A percentile compares a stretch with the other conserved stretches of the same genome.
Conservation (phyloP, 1,139 yeast genomes). For the Yamadazyma membranifaciens region DNA sequence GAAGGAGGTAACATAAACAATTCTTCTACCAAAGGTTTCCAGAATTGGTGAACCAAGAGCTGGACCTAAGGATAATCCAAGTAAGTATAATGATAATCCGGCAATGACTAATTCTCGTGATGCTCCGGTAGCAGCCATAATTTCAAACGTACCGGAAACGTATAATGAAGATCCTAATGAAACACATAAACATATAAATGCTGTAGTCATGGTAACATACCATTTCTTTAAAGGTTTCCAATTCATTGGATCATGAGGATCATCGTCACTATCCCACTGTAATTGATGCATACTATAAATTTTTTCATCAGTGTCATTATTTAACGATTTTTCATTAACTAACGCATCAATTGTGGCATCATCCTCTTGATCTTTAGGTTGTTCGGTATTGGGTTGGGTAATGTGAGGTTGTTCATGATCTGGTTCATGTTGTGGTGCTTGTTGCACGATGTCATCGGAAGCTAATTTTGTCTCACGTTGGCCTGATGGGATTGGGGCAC, state of each 20-base stretch:
- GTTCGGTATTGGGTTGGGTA: not conserved
- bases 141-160: constrained; percentile 59
- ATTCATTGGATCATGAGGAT: constrained; percentile 61
- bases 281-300: constrained; percentile 25
- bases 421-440: not conserved
- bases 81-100: constrained; percentile 67
- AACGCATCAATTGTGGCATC: not conserved
- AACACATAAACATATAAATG: constrained; percentile 62
- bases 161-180: constrained; percentile 71
- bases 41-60: constrained; percentile 75
- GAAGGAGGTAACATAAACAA: constrained; percentile 56
- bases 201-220: constrained; percentile 62
- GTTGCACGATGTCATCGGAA: not conserved
- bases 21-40: constrained; percentile 70
- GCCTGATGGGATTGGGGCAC: not conserved
- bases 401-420: not conserved
- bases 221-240: constrained; percentile 66
- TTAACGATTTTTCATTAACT: not conserved
- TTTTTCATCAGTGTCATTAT: not conserved
- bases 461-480: not conserved
- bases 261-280: constrained; percentile 63
- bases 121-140: constrained; percentile 43
- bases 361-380: not conserved
- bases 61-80: constrained; percentile 74
- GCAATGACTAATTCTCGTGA: constrained; percentile 59